Conservation (phyloP, 805 yeast species). For the Candida sphagnicola region DNA sequence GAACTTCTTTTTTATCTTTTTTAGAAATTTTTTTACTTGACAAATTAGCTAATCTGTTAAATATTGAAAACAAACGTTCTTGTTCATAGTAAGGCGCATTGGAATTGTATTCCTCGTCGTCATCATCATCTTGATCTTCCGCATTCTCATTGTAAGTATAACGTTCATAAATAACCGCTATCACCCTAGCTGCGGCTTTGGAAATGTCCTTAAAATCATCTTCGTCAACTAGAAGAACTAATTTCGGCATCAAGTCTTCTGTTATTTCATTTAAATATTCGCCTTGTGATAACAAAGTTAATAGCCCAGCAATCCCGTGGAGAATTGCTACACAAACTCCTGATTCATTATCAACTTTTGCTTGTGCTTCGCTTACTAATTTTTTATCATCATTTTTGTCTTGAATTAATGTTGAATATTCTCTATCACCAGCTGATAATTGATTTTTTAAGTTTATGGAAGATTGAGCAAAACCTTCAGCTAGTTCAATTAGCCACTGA, state of each 20-base stretch:
- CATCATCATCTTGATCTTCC: constrained; percentile 29
- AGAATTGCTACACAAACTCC: constrained; percentile 39
- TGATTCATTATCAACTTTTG: constrained; percentile 29
- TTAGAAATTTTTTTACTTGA: constrained; percentile 58
- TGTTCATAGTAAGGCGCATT: constrained; percentile 53
- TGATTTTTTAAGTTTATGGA: constrained; percentile 26
- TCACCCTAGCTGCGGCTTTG: constrained; percentile 51
- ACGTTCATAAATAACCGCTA: constrained; percentile 55
- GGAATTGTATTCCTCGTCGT: constrained; percentile 40
- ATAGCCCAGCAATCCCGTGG: constrained; percentile 43
- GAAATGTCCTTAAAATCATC: constrained; percentile 42
- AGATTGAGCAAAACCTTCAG: constrained; percentile 35
- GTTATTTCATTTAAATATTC: constrained; percentile 40
- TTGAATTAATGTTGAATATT: constrained; percentile 35
- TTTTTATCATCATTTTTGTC: constrained; percentile 32
- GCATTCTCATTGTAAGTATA: constrained; percentile 41
- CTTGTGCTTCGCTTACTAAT: constrained; percentile 29
- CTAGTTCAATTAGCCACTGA: constrained; percentile 39
- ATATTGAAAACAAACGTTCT: constrained; percentile 39
- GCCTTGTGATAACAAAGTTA: constrained; percentile 42
- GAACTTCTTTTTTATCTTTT: constrained; percentile 56
- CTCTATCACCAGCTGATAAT: constrained; percentile 39
- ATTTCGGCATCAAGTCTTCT: constrained; percentile 30
- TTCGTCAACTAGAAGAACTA: constrained; percentile 40
- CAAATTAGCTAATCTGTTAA: constrained; percentile 43